A percentile compares a stretch with the other conserved stretches of the same genome.
phyloP scores from a whole-genome alignment of 805 yeast genomes.

The Lachancea sp. region DNA sequence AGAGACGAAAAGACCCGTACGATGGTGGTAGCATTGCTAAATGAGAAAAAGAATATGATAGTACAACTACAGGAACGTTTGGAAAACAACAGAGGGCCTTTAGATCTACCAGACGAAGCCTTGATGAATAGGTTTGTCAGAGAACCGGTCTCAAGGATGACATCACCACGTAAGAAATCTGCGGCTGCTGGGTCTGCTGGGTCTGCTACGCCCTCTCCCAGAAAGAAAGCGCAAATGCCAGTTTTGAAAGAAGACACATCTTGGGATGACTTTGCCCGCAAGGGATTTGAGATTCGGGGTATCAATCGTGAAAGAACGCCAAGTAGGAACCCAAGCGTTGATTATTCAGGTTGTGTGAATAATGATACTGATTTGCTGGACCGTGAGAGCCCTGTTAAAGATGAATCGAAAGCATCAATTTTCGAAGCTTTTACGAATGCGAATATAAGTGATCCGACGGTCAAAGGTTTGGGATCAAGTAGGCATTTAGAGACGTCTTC shows the following conservation, averaged over 20 bases:
- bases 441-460: no score
- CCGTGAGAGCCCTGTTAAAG: background rate
- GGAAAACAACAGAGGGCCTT: slow-evolving; percentile 2
- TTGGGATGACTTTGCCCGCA: slow-evolving; percentile 2
- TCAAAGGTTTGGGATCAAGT: no score
- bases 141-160: slow-evolving; percentile 8
- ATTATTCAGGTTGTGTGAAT: background rate
- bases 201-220: slow-evolving; percentile 2
- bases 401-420: background rate
- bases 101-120: slow-evolving; percentile 3
- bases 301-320: slow-evolving; percentile 6
- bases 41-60: slow-evolving; percentile 23
- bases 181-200: background rate
- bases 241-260: slow-evolving; percentile 1
- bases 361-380: no score
- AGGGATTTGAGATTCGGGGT: slow-evolving; percentile 6
- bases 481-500: no score
- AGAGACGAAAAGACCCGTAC: slow-evolving; percentile 22
- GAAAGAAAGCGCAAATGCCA: background rate
- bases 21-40: slow-evolving; percentile 20
- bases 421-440: no score
- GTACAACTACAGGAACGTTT: slow-evolving; percentile 3
- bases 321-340: background rate
- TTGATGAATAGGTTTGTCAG: slow-evolving; percentile 4
- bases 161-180: slow-evolving; percentile 6